Evolutionary conservation across 129 eudicot genomes (phyloP).

Genomic region (Cynara cardunculus): DNA sequence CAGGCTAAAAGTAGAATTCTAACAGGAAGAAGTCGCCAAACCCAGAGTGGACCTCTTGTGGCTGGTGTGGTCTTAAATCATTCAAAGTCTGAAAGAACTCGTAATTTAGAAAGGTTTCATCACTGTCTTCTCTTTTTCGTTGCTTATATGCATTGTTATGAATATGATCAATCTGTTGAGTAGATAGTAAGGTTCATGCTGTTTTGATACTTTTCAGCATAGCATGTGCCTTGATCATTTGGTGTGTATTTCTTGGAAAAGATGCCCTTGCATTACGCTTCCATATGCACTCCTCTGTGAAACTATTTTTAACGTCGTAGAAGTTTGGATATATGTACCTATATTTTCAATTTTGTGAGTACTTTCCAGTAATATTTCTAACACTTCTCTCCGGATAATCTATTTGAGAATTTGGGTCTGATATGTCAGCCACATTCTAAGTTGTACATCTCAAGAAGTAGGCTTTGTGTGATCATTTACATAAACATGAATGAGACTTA

Average conservation of each 20-base stretch:
- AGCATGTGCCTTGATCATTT: neutral
- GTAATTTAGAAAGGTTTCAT: slow-evolving; percentile 63
- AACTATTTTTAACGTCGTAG: neutral
- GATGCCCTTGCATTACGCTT: neutral
- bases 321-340: neutral
- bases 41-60: slow-evolving; percentile 86
- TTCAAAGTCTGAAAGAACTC: slow-evolving; percentile 57
- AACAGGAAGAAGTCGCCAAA: slow-evolving; percentile 55
- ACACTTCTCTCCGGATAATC: neutral
- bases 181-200: neutral
- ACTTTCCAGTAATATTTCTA: neutral
- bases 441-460: no score
- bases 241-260: neutral
- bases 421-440: no score
- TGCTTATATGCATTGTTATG: neutral
- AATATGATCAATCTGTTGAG: neutral
- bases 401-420: no score
- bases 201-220: neutral
- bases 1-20: slow-evolving; percentile 49
- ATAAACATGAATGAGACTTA: no score
- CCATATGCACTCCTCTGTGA: neutral
- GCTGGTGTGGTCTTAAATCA: slow-evolving; percentile 69
- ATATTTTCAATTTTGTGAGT: neutral
- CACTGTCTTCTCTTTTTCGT: neutral
- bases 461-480: no score